Evolutionary conservation across 2,329 filamentous ascomycete genomes (phyloP).

Genomic region (Fulvia fulva): DNA sequence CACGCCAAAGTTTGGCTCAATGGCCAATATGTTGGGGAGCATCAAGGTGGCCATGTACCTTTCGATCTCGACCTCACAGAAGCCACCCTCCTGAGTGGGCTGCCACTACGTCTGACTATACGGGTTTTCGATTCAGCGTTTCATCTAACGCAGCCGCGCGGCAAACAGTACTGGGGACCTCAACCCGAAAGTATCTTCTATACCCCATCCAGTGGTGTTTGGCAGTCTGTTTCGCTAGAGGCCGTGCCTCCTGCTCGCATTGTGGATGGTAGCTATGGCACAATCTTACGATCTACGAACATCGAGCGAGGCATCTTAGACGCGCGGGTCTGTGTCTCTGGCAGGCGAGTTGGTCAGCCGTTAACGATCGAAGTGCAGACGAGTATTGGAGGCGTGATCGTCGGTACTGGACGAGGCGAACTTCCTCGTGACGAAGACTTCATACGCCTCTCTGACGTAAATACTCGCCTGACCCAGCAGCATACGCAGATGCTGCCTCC

Average conservation of each 20-base stretch:
- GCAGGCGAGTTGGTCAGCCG: conserved; percentile 45
- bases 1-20: conserved; percentile 56
- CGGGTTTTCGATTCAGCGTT: conserved; percentile 61
- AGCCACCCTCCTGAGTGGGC: conserved; percentile 25
- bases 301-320: conserved; percentile 51
- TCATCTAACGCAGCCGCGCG: conserved; percentile 61
- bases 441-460: conserved; percentile 43
- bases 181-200: conserved; percentile 67
- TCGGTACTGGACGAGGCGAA: conserved; percentile 44
- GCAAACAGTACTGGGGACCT: conserved; percentile 61
- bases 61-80: conserved; percentile 57
- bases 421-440: conserved; percentile 50
- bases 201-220: conserved; percentile 68
- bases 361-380: conserved; percentile 54
- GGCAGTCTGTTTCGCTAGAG: conserved; percentile 70
- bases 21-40: conserved; percentile 51
- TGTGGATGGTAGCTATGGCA: conserved; percentile 56
- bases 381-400: conserved; percentile 46
- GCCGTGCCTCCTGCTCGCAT: conserved; percentile 51
- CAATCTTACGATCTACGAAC: conserved; percentile 53
- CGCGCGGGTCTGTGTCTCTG: conserved; percentile 49
- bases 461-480: conserved; percentile 46
- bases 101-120: conserved; percentile 46
- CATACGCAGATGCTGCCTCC: conserved; percentile 40
- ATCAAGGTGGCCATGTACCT: conserved; percentile 58